Evolutionary conservation across 768 basidiomycete genomes (phyloP).

Genomic region (Kwoniella botswanensis): DNA sequence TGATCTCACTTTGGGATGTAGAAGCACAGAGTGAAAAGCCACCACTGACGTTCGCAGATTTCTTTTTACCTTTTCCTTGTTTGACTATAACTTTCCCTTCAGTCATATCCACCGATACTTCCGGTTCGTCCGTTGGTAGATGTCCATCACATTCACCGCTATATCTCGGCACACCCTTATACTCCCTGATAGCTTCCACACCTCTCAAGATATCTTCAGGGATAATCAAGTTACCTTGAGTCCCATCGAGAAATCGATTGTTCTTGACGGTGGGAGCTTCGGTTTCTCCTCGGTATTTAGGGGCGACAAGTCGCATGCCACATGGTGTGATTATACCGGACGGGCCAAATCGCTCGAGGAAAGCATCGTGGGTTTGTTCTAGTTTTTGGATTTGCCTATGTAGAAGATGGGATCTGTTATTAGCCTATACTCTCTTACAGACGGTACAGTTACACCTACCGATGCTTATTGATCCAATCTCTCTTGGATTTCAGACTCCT

Average conservation of each 20-base stretch:
- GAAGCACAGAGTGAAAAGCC: neutral
- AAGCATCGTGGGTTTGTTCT: conserved; percentile 16
- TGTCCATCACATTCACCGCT: neutral
- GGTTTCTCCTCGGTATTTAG: conserved; percentile 8
- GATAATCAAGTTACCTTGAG: conserved; percentile 20
- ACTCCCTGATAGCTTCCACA: conserved; percentile 9
- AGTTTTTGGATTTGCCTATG: conserved; percentile 19
- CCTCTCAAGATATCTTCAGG: conserved; percentile 18
- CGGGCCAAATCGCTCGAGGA: conserved; percentile 31
- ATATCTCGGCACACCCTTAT: neutral
- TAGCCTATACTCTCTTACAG: neutral
- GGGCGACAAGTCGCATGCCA: conserved; percentile 29
- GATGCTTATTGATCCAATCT: conserved; percentile 59
- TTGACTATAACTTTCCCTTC: conserved; percentile 4
- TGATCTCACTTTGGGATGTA: neutral
- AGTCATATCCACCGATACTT: neutral
- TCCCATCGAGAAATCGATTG: conserved; percentile 17
- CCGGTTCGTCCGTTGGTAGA: neutral
- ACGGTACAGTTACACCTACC: conserved; percentile 37
- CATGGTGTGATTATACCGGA: conserved; percentile 28
- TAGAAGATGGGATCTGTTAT: neutral
- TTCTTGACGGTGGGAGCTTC: neutral
- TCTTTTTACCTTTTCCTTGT: conserved; percentile 16
- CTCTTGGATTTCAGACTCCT: conserved; percentile 57
- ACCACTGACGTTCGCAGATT: neutral